Conservation (phyloP, 1,284 basidiomycete genomes). For the Cryptococcus jaspeensis region DNA sequence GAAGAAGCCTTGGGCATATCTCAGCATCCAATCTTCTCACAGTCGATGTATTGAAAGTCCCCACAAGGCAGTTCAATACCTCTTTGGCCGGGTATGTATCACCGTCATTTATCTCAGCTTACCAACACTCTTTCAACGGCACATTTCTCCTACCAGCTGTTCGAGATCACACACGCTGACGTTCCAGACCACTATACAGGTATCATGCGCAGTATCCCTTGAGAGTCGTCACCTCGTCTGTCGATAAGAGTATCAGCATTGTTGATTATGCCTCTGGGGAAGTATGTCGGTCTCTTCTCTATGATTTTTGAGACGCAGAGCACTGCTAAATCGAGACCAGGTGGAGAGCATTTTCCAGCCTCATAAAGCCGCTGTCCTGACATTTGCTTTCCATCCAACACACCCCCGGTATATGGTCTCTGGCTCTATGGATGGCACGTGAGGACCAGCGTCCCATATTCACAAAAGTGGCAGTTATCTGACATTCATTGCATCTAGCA, state of each 20-base stretch:
- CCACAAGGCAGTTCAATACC: slow-evolving; percentile 43
- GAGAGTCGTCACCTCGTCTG: slow-evolving; percentile 71
- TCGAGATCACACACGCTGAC: background rate
- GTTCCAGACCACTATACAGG: slow-evolving; percentile 6
- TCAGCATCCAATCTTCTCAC: slow-evolving; percentile 43
- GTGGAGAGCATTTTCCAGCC: slow-evolving; percentile 41
- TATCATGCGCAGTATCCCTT: slow-evolving; percentile 24
- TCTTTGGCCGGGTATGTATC: slow-evolving; percentile 35
- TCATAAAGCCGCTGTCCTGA: slow-evolving; percentile 48
- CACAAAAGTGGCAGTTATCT: background rate
- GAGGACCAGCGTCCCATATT: slow-evolving; percentile 5
- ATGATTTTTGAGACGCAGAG: background rate
- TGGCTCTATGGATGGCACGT: slow-evolving; percentile 51
- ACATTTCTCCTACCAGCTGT: background rate
- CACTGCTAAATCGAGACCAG: slow-evolving; percentile 13
- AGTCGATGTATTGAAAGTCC: slow-evolving; percentile 26
- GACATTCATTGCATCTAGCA: slow-evolving; percentile 9
- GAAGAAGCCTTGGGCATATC: slow-evolving; percentile 31
- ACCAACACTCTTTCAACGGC: background rate
- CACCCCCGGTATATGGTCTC: slow-evolving; percentile 45
- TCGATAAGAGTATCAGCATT: slow-evolving; percentile 74
- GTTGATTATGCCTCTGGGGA: slow-evolving; percentile 76
- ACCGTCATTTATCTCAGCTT: background rate
- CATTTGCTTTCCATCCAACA: slow-evolving; percentile 44
- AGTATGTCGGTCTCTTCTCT: slow-evolving; percentile 25